Conservation (phyloP, 495 filamentous ascomycete genomes). For the Lindgomyces ingoldianus region DNA sequence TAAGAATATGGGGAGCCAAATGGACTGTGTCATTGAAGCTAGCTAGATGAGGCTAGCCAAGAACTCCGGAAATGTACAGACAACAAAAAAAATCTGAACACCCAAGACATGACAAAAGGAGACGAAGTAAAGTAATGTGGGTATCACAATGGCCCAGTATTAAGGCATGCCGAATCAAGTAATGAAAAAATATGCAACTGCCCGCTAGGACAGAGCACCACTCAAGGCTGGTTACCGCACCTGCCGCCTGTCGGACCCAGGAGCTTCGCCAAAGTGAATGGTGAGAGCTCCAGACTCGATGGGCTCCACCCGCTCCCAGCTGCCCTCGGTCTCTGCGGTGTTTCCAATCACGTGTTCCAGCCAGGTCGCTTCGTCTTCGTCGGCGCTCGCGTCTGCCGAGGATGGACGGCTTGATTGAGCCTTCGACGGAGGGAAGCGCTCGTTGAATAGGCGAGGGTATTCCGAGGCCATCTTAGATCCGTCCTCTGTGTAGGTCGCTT, state of each 20-base stretch:
- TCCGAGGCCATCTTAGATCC: conserved; percentile 34
- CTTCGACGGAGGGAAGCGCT: conserved; percentile 31
- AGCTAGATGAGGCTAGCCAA: too few species aligned
- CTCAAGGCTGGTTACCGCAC: conserved; percentile 4
- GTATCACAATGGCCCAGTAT: conserved; percentile 11
- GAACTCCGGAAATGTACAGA: conserved; percentile 18
- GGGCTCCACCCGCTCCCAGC: conserved; percentile 33
- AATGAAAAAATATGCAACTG: conserved; percentile 1
- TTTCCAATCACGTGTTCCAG: conserved; percentile 28
- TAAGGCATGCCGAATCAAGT: conserved; percentile 2
- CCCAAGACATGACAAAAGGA: conserved; percentile 6
- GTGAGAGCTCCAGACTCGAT: conserved; percentile 34
- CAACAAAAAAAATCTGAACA: conserved; percentile 22
- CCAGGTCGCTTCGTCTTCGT: conserved; percentile 36
- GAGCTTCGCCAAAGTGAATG: conserved; percentile 33
- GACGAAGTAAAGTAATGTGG: conserved; percentile 1
- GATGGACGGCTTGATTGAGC: conserved; percentile 21
- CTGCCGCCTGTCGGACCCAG: conserved; percentile 12
- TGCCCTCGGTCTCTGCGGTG: conserved; percentile 20
- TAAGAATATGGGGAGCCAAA: too few species aligned
- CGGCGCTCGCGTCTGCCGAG: conserved; percentile 9
- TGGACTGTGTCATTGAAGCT: too few species aligned
- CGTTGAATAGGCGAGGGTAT: conserved; percentile 38
- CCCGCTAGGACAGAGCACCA: neutral
- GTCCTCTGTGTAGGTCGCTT: conserved; percentile 31